These are phyloP conservation scores for Citrus sinensis DNA, from an alignment of 345 rosid species.

Conservation along the genomic window DVS_A1.0 CM039168.1:21688001-21688500, in stretches of 20 bases:
- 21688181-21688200: not conserved
- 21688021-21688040: fast-evolving
- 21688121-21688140: too few relatives aligned
- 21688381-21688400: constrained; percentile 5
- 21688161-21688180: not conserved
- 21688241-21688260: not conserved
- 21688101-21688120: too few relatives aligned
- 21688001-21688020: fast-evolving
- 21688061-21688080: too few relatives aligned
- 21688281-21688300: not conserved
- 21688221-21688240: not conserved
- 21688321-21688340: not conserved
- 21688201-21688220: not conserved
- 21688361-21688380: constrained; percentile 17
- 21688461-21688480: not conserved
- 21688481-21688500: too few relatives aligned
- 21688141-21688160: too few relatives aligned
- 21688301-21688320: not conserved
- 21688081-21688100: too few relatives aligned
- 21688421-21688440: not conserved
- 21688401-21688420: too few relatives aligned
- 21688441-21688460: not conserved
- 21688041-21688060: too few relatives aligned
- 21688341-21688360: constrained; percentile 18
- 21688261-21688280: constrained; percentile 20